Evolutionary conservation across 495 filamentous ascomycete species (phyloP), one percentile per base, ranked within the genome.

Genomic region (Neurospora sp.): DNA sequence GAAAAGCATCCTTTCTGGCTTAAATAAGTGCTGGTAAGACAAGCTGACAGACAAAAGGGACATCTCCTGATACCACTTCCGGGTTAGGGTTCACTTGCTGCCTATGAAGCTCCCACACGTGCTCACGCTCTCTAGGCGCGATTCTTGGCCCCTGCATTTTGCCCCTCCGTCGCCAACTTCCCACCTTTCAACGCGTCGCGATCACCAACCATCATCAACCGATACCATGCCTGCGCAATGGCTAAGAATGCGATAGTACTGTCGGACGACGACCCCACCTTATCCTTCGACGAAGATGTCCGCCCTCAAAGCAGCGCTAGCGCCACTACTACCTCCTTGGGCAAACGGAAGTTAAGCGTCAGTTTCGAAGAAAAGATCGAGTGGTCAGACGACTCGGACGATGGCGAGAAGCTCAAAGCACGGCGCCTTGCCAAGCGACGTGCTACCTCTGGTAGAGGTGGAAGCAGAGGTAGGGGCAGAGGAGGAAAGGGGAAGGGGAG

Each of bases 381-480:
- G 10, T 86, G 83, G 83, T 84, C 82, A 24, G 83, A 82, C 37
- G 81, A 80, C 34, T 71, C 70, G 6, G 79, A 82, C 3, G 78
- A 85, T 37, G 74, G 73, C 28, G 81, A 82, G 37, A 79, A 73
- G 77, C 78, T 76, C 77, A 82, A 77, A 71, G 71, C 36, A 2
- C 45, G 45, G 36, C n/a, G 70, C n/a, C 13, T 43, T 28, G 76
- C 66, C 38, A 82, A 74, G 77, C 80, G 74, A 31, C 74, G 72
- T 39, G 72, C 73, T 71, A 77, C 45, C 45, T 74, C 28, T 9
- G 69, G 77, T 24, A 80, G 48, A 37, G 36, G 34, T 77, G 76
- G 71, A 70, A 62, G 17, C 34, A 73, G 54, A 37, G 36, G 34
- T 77, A 76, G 71, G 54, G 69, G 17, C 34, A 73, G 54, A 40